phyloP scores from a whole-genome alignment of 2,329 filamentous ascomycete species.

The Scolecobasidium constrictum region DNA sequence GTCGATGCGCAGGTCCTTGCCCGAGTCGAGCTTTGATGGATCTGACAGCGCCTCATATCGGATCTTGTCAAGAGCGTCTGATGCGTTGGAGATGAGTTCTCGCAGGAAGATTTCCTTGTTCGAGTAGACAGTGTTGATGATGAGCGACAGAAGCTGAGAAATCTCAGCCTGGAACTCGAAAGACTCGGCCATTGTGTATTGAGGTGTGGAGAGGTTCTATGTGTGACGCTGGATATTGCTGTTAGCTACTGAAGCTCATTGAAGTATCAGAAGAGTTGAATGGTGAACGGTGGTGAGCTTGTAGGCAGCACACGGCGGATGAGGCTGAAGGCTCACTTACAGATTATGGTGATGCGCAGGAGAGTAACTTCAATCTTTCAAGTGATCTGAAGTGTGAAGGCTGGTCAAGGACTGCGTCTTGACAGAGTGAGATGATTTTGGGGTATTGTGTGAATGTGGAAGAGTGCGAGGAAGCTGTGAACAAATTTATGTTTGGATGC shows the following conservation, averaged over 20 bases:
- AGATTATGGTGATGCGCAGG: background rate
- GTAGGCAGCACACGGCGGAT: background rate
- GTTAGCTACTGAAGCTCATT: background rate
- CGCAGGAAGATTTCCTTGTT: slow-evolving; percentile 99
- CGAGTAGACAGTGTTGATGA: slow-evolving; percentile 99
- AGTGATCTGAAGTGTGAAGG: background rate
- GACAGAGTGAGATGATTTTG: background rate
- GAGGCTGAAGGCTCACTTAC: background rate
- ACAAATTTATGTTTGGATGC: background rate
- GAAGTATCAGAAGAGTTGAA: background rate
- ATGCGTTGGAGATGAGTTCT: slow-evolving; percentile 97
- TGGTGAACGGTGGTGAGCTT: background rate
- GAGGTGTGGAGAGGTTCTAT: background rate
- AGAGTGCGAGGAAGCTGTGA: background rate
- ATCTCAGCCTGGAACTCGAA: slow-evolving; percentile 99
- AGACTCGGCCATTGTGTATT: slow-evolving; percentile 49
- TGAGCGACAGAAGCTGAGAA: slow-evolving; percentile 98
- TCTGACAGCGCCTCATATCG: slow-evolving; percentile 97
- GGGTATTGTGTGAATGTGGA: background rate
- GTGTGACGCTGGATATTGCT: background rate
- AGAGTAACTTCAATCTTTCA: too few relatives aligned
- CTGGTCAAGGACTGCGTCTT: background rate
- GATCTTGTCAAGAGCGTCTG: slow-evolving; percentile 99
- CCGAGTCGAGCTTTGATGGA: slow-evolving; percentile 89
- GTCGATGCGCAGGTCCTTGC: slow-evolving; percentile 98